Percentiles rank a stretch among this genome's conserved stretches.
These are phyloP conservation scores for Entamoeba dispar DNA, from an alignment of 208 protist genomes.

Conservation along the genomic window DNA sequence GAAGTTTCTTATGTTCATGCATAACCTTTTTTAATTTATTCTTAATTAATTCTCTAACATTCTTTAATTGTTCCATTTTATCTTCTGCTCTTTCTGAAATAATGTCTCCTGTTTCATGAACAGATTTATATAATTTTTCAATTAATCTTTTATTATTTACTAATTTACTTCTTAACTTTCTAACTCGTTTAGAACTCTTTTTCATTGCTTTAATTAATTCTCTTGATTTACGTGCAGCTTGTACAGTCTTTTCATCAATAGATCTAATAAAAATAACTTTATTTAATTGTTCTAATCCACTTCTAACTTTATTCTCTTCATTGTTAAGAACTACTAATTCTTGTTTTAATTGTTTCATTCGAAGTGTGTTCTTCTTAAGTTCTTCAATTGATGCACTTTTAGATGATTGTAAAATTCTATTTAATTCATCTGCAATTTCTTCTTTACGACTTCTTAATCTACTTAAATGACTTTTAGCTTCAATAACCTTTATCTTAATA, in stretches of 20 bases:
- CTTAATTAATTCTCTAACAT: background rate
- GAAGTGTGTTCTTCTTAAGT: background rate
- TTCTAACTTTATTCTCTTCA: background rate
- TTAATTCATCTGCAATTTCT: background rate
- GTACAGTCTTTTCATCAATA: background rate
- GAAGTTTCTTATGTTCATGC: background rate
- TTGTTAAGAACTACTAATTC: background rate
- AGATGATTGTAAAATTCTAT: background rate
- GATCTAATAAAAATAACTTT: background rate
- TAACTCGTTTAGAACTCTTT: background rate
- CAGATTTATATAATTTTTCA: background rate
- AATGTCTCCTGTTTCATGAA: background rate
- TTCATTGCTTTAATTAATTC: background rate
- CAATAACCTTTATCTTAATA: background rate
- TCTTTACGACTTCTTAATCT: background rate
- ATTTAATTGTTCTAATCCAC: background rate
- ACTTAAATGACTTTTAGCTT: background rate
- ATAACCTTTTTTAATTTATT: background rate
- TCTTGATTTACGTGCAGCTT: background rate
- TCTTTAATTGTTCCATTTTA: background rate
- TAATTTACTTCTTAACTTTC: background rate
- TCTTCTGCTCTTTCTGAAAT: background rate
- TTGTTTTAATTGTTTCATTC: background rate
- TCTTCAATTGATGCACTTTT: background rate
- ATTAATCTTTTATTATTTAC: background rate